Conservation (phyloP, 148 eudicot genomes). For the Bassia scoparia region DNA sequence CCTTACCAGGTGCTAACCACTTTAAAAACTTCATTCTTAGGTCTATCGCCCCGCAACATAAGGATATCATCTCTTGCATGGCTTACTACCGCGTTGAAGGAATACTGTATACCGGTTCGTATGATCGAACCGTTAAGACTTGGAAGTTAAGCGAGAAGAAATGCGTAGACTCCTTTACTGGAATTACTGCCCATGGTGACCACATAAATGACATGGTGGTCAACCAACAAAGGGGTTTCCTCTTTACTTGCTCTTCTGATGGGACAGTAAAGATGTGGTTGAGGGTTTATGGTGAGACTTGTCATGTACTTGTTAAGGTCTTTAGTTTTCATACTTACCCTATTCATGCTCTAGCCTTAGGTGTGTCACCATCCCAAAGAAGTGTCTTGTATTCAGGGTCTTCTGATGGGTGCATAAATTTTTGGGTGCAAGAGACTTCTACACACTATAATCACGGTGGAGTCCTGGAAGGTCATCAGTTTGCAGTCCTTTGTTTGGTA, state of each 20-base stretch:
- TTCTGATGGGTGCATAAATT: constrained; percentile 55
- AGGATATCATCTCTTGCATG: constrained; percentile 57
- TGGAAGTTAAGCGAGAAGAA: constrained; percentile 47
- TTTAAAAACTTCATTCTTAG: constrained; percentile 19
- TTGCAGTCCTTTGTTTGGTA: constrained; percentile 49
- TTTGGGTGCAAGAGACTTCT: constrained; percentile 61
- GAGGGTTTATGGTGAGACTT: constrained; percentile 49
- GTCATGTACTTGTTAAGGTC: constrained; percentile 59
- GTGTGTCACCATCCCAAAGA: constrained; percentile 18
- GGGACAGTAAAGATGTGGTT: constrained; percentile 67
- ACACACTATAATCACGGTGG: constrained; percentile 66
- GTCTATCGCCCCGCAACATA: constrained; percentile 15
- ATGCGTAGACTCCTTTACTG: constrained; percentile 55
- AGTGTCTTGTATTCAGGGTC: constrained; percentile 59
- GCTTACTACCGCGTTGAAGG: constrained; percentile 57
- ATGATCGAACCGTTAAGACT: constrained; percentile 52
- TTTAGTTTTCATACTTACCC: constrained; percentile 52
- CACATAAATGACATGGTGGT: constrained; percentile 47
- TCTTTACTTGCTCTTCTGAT: constrained; percentile 61
- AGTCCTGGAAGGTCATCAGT: constrained; percentile 52
- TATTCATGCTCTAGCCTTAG: constrained; percentile 52
- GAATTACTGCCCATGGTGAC: constrained; percentile 61
- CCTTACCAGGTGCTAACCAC: constrained; percentile 33
- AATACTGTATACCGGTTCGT: constrained; percentile 56
- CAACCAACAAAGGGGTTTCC: constrained; percentile 57